Conservation (phyloP, 2,329 filamentous ascomycete genomes). For the Rachicladosporium sp. region DNA sequence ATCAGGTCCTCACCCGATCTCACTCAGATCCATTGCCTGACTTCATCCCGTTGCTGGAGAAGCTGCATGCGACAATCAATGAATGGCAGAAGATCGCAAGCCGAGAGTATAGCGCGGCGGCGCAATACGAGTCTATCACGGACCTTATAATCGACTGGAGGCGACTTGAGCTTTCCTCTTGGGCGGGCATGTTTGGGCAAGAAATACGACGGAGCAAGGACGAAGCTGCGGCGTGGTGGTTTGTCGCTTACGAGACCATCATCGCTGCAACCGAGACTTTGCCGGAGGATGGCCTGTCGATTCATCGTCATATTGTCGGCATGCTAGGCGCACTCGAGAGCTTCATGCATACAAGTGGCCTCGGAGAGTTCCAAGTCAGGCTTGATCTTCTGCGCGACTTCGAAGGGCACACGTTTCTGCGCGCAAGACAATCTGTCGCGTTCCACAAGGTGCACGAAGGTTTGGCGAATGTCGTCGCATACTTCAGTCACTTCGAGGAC, state of each 20-base stretch:
- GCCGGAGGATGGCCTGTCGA: constrained; percentile 4
- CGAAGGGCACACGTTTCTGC: constrained; percentile 4
- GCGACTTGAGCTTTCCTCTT: constrained; percentile 80
- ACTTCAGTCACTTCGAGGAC: constrained; percentile 60
- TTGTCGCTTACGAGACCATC: constrained; percentile 83
- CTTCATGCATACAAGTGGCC: constrained; percentile 19
- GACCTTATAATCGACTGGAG: constrained; percentile 78
- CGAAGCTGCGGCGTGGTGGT: constrained; percentile 87
- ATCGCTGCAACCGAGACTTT: constrained; percentile 41
- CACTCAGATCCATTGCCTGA: constrained; percentile 77
- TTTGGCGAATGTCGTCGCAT: constrained; percentile 62
- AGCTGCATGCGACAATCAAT: constrained; percentile 70
- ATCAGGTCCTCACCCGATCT: constrained; percentile 60
- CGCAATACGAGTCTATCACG: constrained; percentile 66
- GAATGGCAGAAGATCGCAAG: constrained; percentile 95
- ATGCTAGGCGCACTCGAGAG: constrained; percentile 43
- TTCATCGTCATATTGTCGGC: constrained; percentile 3
- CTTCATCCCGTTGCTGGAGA: constrained; percentile 75
- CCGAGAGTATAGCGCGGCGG: constrained; percentile 56
- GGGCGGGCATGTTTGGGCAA: constrained; percentile 77
- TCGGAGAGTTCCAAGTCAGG: constrained; percentile 64
- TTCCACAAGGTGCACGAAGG: constrained; percentile 50
- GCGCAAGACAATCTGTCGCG: constrained; percentile 32
- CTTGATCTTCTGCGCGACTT: constrained; percentile 26
- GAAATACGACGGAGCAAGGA: constrained; percentile 65